Base-by-base conservation (phyloP, 352 stramenopile genomes). In the Globisporangium nodosum region DNA sequence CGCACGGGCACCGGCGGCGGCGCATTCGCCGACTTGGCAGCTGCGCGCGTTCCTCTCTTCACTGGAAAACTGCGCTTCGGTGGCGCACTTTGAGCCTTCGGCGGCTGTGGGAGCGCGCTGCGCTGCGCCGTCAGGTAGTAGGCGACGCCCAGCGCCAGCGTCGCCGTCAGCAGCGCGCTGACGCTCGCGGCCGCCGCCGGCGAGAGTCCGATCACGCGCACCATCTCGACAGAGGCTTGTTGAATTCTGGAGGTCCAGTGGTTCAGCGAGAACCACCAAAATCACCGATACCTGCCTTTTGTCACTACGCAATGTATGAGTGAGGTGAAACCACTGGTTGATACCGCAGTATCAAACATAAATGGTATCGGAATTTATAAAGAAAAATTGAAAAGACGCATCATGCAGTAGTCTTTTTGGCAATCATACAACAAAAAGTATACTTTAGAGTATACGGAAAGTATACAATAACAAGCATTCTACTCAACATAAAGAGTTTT, bases 91-190 rank as follows among this genome's bases (percentile, higher is more conserved):
- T 43, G 42, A 42, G 58, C 46, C 45, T 63, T 70, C 31, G 56
- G n/a, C 35, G 52, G 43, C 18, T 35, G 45, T 18, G 37, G 15
- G 31, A 31, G 53, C 42, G 15, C 24, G 35, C 49, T 58, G 47
- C 50, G 49, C 49, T 42, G 52, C 51, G 37, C 50, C 40, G 37
- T n/a, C n/a, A 74, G 47, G 58, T 70, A 70, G 54, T 81, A 76
- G 31, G 76, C 60, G 42, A 85, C 73, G 39, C 79, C 71, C 12
- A 86, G 54, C 16, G 72, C 66, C 21, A 68, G 61, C 4, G 72
- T 70, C 13, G 76, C 71, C 6, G 78, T 63, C 47, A 89, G 68
- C 61, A 89, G 69, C 57, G 79, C 61, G 61, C 79, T 73, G 11
- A 81, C 49, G 24, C 70, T 69, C 15, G 69, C 58, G 43, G 62